Evolutionary conservation across 495 filamentous ascomycete genomes (phyloP).

Genomic region (Annulohypoxylon moriforme): DNA sequence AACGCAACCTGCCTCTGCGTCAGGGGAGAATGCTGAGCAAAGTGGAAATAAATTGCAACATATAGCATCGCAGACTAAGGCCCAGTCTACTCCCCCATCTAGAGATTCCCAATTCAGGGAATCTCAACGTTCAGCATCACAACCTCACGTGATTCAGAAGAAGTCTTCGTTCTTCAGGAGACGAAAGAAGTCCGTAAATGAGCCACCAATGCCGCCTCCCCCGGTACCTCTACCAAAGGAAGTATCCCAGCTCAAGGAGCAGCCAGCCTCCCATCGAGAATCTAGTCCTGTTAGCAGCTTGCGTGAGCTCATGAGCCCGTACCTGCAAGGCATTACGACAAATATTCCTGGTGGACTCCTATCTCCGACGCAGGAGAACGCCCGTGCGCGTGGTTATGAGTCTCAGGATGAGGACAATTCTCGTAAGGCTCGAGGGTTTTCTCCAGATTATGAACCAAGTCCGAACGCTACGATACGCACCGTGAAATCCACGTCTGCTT

Average conservation of each 20-base stretch:
- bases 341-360: constrained; percentile 16
- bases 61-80: constrained; percentile 51
- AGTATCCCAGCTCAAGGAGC: constrained; percentile 46
- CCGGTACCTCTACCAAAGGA: constrained; percentile 46
- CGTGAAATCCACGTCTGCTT: constrained; percentile 57
- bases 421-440: constrained; percentile 63
- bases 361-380: constrained; percentile 31
- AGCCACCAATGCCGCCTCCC: constrained; percentile 56
- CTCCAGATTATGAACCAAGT: constrained; percentile 72
- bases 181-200: constrained; percentile 84
- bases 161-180: constrained; percentile 95
- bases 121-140: constrained; percentile 47
- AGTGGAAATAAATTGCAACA: constrained; percentile 31
- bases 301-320: constrained; percentile 90
- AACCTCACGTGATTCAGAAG: constrained; percentile 74
- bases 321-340: constrained; percentile 59
- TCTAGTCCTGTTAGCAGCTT: constrained; percentile 88
- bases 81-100: constrained; percentile 59
- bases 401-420: constrained; percentile 43
- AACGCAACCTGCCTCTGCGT: constrained; percentile 46
- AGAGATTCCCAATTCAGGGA: constrained; percentile 59
- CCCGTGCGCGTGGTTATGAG: constrained; percentile 38
- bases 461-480: constrained; percentile 68
- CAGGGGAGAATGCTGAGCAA: constrained; percentile 28
- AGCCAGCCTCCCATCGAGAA: constrained; percentile 45